Evolutionary conservation across 257 asterid genomes (phyloP).

Genomic region (Przewalskia tangutica): DNA sequence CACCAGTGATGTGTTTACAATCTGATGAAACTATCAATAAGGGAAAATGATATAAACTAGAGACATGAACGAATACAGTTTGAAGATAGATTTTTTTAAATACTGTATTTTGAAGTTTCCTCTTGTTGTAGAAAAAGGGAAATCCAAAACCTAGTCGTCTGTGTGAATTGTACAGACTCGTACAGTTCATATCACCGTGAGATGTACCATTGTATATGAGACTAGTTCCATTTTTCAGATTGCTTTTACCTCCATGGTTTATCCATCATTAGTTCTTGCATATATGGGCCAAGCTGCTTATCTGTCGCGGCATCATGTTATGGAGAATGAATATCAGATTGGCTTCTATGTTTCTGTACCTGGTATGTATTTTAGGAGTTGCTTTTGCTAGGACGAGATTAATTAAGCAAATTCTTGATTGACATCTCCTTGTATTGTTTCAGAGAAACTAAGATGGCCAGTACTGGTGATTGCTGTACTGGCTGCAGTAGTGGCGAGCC

Average conservation of each 20-base stretch:
- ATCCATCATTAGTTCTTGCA: conserved; percentile 79
- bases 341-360: conserved; percentile 92
- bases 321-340: conserved; percentile 30
- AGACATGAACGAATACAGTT: not conserved
- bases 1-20: not conserved
- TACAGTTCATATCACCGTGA: not conserved
- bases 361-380: conserved; percentile 28
- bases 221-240: conserved; percentile 32
- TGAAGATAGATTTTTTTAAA: not conserved
- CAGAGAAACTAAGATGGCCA: conserved; percentile 68
- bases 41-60: not conserved
- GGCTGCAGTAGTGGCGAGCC: conserved; percentile 97
- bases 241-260: conserved; percentile 70
- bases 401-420: not conserved
- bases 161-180: not conserved
- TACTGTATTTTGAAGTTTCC: not conserved
- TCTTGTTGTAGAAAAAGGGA: not conserved
- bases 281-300: conserved; percentile 98
- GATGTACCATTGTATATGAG: conserved; percentile 11
- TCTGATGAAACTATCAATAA: not conserved
- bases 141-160: not conserved
- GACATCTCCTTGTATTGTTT: not conserved
- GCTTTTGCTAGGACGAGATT: not conserved
- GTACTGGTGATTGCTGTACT: conserved; percentile 82
- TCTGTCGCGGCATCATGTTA: conserved; percentile 61